These are phyloP conservation scores for Arachis stenosperma DNA, from an alignment of 306 rosid genomes.

Conservation along the genomic window DNA sequence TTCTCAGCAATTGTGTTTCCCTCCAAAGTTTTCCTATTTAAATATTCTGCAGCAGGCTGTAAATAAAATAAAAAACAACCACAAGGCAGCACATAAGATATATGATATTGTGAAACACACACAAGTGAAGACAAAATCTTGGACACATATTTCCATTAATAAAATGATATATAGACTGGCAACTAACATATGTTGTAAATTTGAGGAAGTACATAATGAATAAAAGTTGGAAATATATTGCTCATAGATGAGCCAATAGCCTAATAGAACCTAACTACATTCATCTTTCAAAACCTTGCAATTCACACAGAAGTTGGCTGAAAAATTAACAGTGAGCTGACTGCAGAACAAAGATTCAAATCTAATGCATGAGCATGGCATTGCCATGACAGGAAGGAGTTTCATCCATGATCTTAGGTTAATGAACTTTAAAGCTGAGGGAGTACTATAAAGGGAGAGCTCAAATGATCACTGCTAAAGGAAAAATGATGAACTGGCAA, in stretches of 20 bases:
- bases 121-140: background rate
- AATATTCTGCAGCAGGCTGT: constrained; percentile 61
- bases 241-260: background rate
- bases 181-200: background rate
- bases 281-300: background rate
- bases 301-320: no score
- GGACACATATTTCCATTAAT: background rate
- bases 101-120: background rate
- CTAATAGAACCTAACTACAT: background rate
- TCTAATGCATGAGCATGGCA: no score
- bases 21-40: constrained; percentile 47
- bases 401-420: no score
- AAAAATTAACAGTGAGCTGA: no score
- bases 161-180: background rate
- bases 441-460: no score
- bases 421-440: no score
- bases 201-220: background rate
- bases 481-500: no score
- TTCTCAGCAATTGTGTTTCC: constrained; percentile 60
- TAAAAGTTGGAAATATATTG: background rate
- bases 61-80: constrained; percentile 24
- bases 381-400: no score
- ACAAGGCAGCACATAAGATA: constrained; percentile 10
- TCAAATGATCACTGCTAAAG: no score
- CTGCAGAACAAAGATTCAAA: no score